These are phyloP conservation scores for Cutaneotrichosporon mucoides DNA, from an alignment of 1,284 basidiomycete genomes.

Conservation along the genomic window DNA sequence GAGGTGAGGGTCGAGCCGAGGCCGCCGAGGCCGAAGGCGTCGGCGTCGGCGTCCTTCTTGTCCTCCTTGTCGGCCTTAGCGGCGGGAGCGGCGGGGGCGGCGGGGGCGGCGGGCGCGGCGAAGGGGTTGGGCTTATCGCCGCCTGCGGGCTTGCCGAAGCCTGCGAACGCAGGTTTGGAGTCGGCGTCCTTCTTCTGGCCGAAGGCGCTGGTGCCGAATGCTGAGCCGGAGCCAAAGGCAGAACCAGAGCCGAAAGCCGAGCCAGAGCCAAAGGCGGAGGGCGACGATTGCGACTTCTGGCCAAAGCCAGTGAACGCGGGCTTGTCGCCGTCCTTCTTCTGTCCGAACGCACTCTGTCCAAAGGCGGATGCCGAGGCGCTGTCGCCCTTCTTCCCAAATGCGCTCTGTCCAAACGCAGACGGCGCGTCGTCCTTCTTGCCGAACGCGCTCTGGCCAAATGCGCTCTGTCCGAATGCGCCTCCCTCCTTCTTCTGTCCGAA, in stretches of 20 bases:
- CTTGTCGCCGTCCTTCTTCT: neutral
- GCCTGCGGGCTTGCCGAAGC: slow-evolving; percentile 18
- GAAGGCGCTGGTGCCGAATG: slow-evolving; percentile 14
- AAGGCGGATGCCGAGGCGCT: slow-evolving; percentile 10
- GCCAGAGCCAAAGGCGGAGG: slow-evolving; percentile 9
- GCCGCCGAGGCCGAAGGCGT: slow-evolving; percentile 38
- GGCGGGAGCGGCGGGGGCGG: too few relatives aligned
- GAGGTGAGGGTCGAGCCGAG: slow-evolving; percentile 30
- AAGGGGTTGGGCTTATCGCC: neutral
- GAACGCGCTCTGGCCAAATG: slow-evolving; percentile 18
- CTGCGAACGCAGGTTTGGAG: slow-evolving; percentile 14
- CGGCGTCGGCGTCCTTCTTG: slow-evolving; percentile 7
- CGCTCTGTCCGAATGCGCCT: slow-evolving; percentile 5
- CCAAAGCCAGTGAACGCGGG: slow-evolving; percentile 5
- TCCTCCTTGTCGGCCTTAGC: too few relatives aligned
- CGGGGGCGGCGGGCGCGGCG: neutral
- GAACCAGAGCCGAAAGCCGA: slow-evolving; percentile 10
- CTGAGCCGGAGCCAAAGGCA: neutral
- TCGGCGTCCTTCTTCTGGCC: slow-evolving; percentile 9
- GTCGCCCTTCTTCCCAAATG: slow-evolving; percentile 9
- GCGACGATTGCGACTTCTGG: neutral
- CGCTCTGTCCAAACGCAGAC: neutral
- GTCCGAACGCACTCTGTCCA: slow-evolving; percentile 12
- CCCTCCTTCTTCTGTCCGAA: slow-evolving; percentile 6
- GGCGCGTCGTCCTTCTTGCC: slow-evolving; percentile 4